These are phyloP conservation scores for Aspergillus puulaauensis DNA, from an alignment of 2,329 filamentous ascomycete genomes.

Conservation along the genomic window DNA sequence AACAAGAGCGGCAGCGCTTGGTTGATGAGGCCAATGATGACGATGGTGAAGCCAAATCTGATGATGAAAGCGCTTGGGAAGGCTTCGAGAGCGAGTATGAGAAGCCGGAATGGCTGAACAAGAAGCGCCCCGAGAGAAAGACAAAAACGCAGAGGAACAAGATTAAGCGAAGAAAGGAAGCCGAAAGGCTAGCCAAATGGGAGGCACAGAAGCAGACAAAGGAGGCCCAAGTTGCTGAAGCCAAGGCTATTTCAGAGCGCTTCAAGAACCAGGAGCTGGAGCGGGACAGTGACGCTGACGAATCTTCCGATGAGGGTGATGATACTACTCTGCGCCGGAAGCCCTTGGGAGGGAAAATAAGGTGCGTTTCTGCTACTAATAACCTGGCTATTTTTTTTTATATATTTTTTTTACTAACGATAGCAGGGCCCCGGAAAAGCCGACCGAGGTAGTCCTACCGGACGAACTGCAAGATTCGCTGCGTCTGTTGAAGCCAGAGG, in stretches of 20 bases:
- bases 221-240: conserved; percentile 67
- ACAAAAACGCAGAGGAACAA: conserved; percentile 84
- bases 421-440: conserved; percentile 62
- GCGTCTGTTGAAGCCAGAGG: conserved; percentile 83
- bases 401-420: background rate
- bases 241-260: conserved; percentile 65
- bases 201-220: conserved; percentile 72
- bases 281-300: conserved; percentile 37
- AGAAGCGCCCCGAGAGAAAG: conserved; percentile 80
- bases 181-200: conserved; percentile 73
- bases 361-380: conserved; percentile 35
- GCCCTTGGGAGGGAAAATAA: conserved; percentile 66
- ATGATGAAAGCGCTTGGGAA: conserved; percentile 91
- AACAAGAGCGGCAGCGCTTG: conserved; percentile 66
- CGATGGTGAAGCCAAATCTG: conserved; percentile 71
- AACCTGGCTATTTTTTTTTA: background rate
- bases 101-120: conserved; percentile 64
- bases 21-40: conserved; percentile 73
- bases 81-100: conserved; percentile 79
- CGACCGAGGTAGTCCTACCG: conserved; percentile 76
- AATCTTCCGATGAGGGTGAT: conserved; percentile 54
- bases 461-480: conserved; percentile 82
- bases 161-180: conserved; percentile 83
- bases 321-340: conserved; percentile 67
- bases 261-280: conserved; percentile 52